Percentiles rank a stretch among this genome's conserved stretches.
Evolutionary conservation across 768 basidiomycete species (phyloP).

Genomic region (Amanita pseudoporphyria): DNA sequence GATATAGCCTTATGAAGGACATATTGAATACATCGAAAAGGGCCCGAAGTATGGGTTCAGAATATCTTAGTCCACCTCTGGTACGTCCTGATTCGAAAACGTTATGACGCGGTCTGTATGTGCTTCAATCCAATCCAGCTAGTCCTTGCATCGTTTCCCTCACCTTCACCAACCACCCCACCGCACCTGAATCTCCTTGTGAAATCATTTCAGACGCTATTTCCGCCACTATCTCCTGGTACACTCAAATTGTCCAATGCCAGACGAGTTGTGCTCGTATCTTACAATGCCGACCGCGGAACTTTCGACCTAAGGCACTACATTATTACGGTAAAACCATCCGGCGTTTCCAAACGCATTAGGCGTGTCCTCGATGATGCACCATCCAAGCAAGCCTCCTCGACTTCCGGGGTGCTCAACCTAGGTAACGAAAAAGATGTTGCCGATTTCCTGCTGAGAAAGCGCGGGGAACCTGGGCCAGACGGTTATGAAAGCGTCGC

Average conservation of each 20-base stretch:
- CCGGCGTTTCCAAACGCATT: slow-evolving; percentile 88
- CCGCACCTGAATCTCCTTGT: slow-evolving; percentile 85
- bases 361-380: slow-evolving; percentile 72
- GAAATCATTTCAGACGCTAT: slow-evolving; percentile 94
- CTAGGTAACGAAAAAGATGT: slow-evolving; percentile 89
- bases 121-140: slow-evolving; percentile 44
- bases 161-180: slow-evolving; percentile 62
- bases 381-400: slow-evolving; percentile 21
- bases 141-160: slow-evolving; percentile 83
- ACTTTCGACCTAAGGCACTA: slow-evolving; percentile 93
- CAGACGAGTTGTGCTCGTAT: slow-evolving; percentile 86
- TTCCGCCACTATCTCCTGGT: slow-evolving; percentile 85
- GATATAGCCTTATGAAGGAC: slow-evolving; percentile 90
- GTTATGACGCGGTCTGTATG: background rate
- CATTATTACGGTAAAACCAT: slow-evolving; percentile 89
- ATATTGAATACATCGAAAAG: slow-evolving; percentile 55
- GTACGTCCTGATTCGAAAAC: slow-evolving; percentile 33
- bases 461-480: slow-evolving; percentile 49
- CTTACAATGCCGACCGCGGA: slow-evolving; percentile 79
- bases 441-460: slow-evolving; percentile 85
- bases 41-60: slow-evolving; percentile 71
- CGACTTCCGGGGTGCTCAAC: slow-evolving; percentile 45
- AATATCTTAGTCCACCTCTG: slow-evolving; percentile 87
- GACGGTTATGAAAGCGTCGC: slow-evolving; percentile 73
- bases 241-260: slow-evolving; percentile 78